Conservation (phyloP, 2,329 filamentous ascomycete species). For the Ceratocystis cubensis region DNA sequence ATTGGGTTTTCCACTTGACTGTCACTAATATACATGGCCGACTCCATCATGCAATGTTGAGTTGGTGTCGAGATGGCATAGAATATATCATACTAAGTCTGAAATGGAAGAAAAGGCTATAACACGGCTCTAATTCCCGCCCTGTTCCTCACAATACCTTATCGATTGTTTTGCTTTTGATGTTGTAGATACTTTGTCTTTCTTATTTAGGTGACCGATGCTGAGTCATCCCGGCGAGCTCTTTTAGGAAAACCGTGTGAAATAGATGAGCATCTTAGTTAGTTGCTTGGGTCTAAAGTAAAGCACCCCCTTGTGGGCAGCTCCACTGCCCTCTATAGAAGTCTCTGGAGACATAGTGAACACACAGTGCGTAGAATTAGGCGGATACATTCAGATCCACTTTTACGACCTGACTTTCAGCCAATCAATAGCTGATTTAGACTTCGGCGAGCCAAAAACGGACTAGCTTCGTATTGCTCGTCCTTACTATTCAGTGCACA, state of each 20-base stretch:
- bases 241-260: slow-evolving; percentile 12
- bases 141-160: not conserved
- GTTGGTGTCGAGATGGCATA: too few relatives aligned
- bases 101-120: too few relatives aligned
- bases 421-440: slow-evolving; percentile 14
- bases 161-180: not conserved
- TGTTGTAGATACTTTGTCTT: not conserved
- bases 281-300: too few relatives aligned
- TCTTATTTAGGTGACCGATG: not conserved
- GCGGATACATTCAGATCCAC: not conserved
- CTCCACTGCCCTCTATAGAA: not conserved
- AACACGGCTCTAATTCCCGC: too few relatives aligned
- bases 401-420: not conserved
- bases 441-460: slow-evolving; percentile 21
- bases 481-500: not conserved
- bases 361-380: not conserved
- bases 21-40: too few relatives aligned
- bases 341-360: not conserved
- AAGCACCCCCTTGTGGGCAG: not conserved
- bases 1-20: too few relatives aligned
- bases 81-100: too few relatives aligned
- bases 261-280: too few relatives aligned
- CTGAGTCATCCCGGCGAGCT: slow-evolving; percentile 20
- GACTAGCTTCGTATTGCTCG: slow-evolving; percentile 20
- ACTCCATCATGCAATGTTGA: too few relatives aligned